These are phyloP conservation scores for Exsudoporus floridanus DNA, from an alignment of 1,284 basidiomycete genomes.

Conservation along the genomic window DNA sequence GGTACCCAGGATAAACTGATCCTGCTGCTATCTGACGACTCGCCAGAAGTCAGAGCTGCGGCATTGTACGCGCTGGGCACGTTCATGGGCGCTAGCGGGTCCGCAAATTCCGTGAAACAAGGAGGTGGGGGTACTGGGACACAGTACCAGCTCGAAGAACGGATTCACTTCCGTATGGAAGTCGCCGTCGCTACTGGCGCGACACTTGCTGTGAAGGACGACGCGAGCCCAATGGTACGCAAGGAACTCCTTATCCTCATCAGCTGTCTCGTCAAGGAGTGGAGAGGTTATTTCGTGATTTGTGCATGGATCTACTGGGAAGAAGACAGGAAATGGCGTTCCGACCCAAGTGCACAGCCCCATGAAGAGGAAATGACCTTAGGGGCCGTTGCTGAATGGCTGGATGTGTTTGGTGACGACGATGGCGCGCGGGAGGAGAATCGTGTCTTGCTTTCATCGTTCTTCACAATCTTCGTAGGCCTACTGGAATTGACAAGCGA, in stretches of 20 bases:
- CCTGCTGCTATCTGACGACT: conserved; percentile 80
- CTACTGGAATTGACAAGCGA: conserved; percentile 92
- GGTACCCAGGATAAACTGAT: conserved; percentile 88
- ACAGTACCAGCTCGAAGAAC: conserved; percentile 79
- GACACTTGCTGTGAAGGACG: conserved; percentile 82
- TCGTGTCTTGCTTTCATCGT: conserved; percentile 81
- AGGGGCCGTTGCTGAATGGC: conserved; percentile 77
- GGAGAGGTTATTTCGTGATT: conserved; percentile 93
- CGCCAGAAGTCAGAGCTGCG: conserved; percentile 91
- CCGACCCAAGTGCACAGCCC: conserved; percentile 32
- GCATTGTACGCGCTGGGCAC: conserved; percentile 92
- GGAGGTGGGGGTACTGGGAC: conserved; percentile 87
- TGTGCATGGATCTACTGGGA: conserved; percentile 97
- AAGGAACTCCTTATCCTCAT: conserved; percentile 93
- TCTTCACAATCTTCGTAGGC: conserved; percentile 90
- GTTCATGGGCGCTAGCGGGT: conserved; percentile 88
- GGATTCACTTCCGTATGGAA: conserved; percentile 78
- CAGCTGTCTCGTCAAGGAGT: conserved; percentile 92
- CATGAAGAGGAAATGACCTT: conserved; percentile 66
- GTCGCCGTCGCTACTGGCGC: conserved; percentile 77
- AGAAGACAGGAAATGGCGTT: conserved; percentile 67
- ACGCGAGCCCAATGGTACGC: conserved; percentile 94
- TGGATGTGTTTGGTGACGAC: conserved; percentile 65
- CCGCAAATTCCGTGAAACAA: conserved; percentile 59
- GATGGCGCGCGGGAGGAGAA: conserved; percentile 74